Base-by-base conservation (phyloP, 2,329 filamentous ascomycete species). In the Colletotrichum ledebouriae region DNA sequence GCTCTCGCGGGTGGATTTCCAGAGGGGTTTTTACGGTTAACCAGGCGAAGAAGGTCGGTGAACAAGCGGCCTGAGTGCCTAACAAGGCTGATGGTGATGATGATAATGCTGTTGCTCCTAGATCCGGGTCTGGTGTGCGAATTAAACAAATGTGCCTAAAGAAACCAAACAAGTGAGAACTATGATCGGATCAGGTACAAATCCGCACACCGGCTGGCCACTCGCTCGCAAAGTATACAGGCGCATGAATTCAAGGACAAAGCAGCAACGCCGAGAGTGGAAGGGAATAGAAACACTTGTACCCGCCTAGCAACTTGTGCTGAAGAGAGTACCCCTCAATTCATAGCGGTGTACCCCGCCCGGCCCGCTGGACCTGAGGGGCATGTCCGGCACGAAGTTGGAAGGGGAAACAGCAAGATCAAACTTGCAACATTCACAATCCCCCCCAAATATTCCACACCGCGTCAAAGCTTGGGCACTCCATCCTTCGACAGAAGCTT, bases 281-380 rank as follows among this genome's bases (percentile, higher is more conserved):
- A 68, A 68, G 65, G 52, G 52, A 41, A 55, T 47, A 68, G 65
- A 68, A 68, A 56, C 61, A 41, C 33, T 65, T 55, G 65, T 68
- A 68, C 50, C 59, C 41, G 49, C 65, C 65, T 68, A 68, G 46
- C 42, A 37, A 49, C 7, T 13, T 25, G 33, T 34, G 53, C 47
- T 68, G 55, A 68, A 65, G 61, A 65, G 55, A 55, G 65, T 68
- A 68, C 61, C 65, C 61, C 49, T 65, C 47, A 55, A 22, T 56
- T 56, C 61, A 29, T 68, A 53, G 65, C 47, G 49, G 37, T 29
- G 22, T 68, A 68, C 65, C 65, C 65, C 61, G 55, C 65, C 64
- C 64, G 64, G 64, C 59, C 65, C 61, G 65, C 65, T 55, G 55
- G 65, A 68, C 65, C 61, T 65, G 67, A 67, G 67, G 63, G 67